Evolutionary conservation across 2,329 filamentous ascomycete genomes (phyloP), one percentile per base, ranked within the genome.

Genomic region (Didymellaceae sp.): DNA sequence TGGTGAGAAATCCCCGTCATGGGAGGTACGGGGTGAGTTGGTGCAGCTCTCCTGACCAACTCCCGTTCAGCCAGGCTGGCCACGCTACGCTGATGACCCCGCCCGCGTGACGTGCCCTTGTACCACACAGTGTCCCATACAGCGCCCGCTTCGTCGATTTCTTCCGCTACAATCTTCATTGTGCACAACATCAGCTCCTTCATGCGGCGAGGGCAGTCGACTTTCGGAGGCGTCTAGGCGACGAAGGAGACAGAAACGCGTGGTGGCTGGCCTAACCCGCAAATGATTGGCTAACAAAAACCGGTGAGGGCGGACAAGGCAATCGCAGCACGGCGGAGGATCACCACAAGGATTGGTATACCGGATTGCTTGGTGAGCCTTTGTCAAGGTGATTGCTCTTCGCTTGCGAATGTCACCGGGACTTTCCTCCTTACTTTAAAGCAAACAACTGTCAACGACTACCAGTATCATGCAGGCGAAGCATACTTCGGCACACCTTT

Each of bases 241-340:
- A 53, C 28, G 28, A 35, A 45, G 40, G 45, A 39, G 35, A 31
- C 42, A 41, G 20, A n/a, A 37, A 47, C 26, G 39, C 39, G 39
- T 48, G 42, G 38, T 58, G 44, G 41, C 52, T 25, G 13, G 42
- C 31, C 9, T 25, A 14, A 10, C 18, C 16, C 26, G 20, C n/a
- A 26, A 26, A 24, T 58, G 40, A 61, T 59, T 59, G 58, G 58
- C 18, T 24, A 24, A 20, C 1, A 14, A 41, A 53, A 54, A 54
- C 50, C 50, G 44, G 50, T 54, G 50, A 48, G 32, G 22, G 16
- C n/a, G 30, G 24, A 43, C 37, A 43, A 45, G 38, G 33, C 43
- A 46, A 46, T 40, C 34, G 50, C 50, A 48, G 24, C 35, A 39
- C 32, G 22, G 21, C 31, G 40, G 31, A 52, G 38, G 39, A 44